A percentile compares a stretch with the other conserved stretches of the same genome.
Evolutionary conservation across 169 alveolate species (phyloP).

Genomic region (Cryptosporidium ryanae): DNA sequence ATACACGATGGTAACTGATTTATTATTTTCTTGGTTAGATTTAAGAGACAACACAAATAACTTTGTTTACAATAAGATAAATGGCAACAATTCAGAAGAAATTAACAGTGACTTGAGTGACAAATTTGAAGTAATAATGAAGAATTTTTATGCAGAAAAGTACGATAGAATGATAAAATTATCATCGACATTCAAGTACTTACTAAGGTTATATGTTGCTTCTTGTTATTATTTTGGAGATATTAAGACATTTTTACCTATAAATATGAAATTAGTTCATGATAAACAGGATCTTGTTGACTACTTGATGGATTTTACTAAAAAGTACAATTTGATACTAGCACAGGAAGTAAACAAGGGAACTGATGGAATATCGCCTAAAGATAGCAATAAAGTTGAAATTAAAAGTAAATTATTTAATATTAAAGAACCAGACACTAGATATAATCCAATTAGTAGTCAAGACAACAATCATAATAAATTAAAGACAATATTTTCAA

Average conservation of each 20-base stretch:
- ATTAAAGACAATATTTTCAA: not conserved
- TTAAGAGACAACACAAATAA: constrained; percentile 25
- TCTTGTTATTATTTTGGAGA: constrained; percentile 68
- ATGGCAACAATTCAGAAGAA: not conserved
- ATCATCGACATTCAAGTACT: constrained; percentile 11
- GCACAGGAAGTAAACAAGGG: constrained; percentile 24
- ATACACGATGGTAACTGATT: constrained; percentile 56
- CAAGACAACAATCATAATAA: not conserved
- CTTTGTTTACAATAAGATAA: not conserved
- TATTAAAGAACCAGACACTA: not conserved
- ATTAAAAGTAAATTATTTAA: not conserved
- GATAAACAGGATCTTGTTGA: constrained; percentile 10
- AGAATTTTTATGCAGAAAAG: constrained; percentile 27
- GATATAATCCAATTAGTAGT: not conserved
- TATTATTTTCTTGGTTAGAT: constrained; percentile 64
- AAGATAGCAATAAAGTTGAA: constrained; percentile 4
- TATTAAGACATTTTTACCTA: constrained; percentile 40
- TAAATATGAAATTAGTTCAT: constrained; percentile 2
- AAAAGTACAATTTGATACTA: constrained; percentile 18
- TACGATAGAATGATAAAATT: constrained; percentile 33
- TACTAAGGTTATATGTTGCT: constrained; percentile 50
- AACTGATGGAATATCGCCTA: constrained; percentile 24
- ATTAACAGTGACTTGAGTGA: not conserved
- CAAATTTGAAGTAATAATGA: constrained; percentile 41
- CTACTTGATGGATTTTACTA: constrained; percentile 17